These are phyloP conservation scores for Pinus taeda DNA, from an alignment of 75 land plant species.

Conservation along the genomic window DNA sequence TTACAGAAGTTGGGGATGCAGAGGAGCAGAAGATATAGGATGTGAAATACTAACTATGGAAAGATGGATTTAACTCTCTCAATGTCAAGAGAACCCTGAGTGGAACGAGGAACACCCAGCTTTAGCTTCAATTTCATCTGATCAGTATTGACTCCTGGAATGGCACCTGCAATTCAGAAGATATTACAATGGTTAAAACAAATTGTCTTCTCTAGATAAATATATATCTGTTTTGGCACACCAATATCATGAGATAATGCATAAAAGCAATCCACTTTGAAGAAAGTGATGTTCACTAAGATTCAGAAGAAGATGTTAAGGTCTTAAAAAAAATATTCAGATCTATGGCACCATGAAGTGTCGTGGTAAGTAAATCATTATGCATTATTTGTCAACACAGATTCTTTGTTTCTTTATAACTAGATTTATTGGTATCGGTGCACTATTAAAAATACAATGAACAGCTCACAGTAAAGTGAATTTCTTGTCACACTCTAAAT, in stretches of 20 bases:
- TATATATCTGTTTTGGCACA: not conserved
- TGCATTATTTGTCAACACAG: not conserved
- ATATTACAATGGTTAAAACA: not conserved
- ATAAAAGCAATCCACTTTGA: constrained; percentile 9
- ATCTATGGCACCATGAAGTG: not conserved
- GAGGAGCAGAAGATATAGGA: not conserved
- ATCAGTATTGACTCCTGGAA: constrained; percentile 77
- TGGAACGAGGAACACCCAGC: constrained; percentile 76
- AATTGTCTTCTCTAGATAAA: not conserved
- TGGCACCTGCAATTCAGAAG: constrained; percentile 51
- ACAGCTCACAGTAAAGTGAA: not conserved
- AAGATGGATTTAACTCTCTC: constrained; percentile 87
- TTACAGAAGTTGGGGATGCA: not conserved
- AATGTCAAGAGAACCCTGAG: constrained; percentile 60
- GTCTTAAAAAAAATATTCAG: not conserved
- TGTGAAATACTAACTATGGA: constrained; percentile 71
- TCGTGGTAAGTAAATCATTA: not conserved
- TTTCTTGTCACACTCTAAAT: not conserved
- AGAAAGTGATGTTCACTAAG: not conserved
- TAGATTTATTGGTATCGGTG: not conserved
- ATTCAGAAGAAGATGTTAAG: not conserved
- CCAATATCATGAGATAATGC: not conserved
- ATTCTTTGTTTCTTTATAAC: not conserved
- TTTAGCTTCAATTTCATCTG: constrained; percentile 89
- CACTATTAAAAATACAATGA: not conserved